phyloP scores from a whole-genome alignment of 1,284 basidiomycete genomes.

The Ganoderma lucidum region DNA sequence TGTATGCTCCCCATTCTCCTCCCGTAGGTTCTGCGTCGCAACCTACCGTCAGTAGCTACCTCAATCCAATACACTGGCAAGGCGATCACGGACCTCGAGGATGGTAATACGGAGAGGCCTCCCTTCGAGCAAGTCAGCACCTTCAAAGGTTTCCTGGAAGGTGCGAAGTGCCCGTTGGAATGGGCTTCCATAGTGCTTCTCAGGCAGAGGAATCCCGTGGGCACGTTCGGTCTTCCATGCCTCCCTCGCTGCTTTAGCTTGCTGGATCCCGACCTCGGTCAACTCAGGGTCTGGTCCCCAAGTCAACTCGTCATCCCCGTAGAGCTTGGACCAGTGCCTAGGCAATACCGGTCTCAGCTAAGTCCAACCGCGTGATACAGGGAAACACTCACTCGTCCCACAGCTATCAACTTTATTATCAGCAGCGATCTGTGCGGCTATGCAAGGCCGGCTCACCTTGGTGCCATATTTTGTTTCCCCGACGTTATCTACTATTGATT shows the following conservation, averaged over 20 bases:
- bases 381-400: slow-evolving; percentile 62
- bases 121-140: slow-evolving; percentile 30
- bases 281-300: slow-evolving; percentile 89
- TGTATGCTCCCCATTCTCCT: slow-evolving; percentile 75
- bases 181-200: slow-evolving; percentile 75
- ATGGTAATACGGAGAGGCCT: slow-evolving; percentile 34
- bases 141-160: slow-evolving; percentile 67
- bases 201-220: slow-evolving; percentile 65
- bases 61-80: not conserved
- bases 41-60: not conserved
- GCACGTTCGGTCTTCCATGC: slow-evolving; percentile 68
- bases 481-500: slow-evolving; percentile 67
- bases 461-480: slow-evolving; percentile 78
- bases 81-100: slow-evolving; percentile 38
- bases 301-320: slow-evolving; percentile 73
- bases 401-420: slow-evolving; percentile 37
- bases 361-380: not conserved
- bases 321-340: slow-evolving; percentile 65
- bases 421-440: not conserved
- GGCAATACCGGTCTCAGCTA: too few species aligned
- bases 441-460: slow-evolving; percentile 42
- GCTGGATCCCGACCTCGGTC: slow-evolving; percentile 69
- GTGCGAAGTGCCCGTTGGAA: slow-evolving; percentile 79
- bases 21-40: slow-evolving; percentile 63
- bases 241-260: slow-evolving; percentile 63